A percentile compares a stretch with the other conserved stretches of the same genome.
Evolutionary conservation across 2,329 filamentous ascomycete genomes (phyloP).

Genomic region (Bipolaris gigantea): DNA sequence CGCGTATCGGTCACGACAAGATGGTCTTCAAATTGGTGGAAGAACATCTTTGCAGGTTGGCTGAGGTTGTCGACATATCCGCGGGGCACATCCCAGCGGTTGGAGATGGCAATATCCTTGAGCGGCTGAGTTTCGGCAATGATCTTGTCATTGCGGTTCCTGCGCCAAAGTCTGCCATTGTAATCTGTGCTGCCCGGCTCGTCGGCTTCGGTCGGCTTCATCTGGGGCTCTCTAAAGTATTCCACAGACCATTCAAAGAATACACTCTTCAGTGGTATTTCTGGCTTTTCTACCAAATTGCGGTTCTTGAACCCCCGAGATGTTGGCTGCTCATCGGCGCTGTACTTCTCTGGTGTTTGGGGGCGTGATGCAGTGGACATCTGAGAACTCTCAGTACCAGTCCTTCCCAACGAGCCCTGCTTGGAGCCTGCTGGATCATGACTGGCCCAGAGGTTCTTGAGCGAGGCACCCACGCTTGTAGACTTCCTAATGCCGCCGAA

Average conservation of each 20-base stretch:
- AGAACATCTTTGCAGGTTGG: constrained; percentile 89
- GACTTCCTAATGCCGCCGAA: constrained; percentile 63
- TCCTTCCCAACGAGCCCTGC: constrained; percentile 42
- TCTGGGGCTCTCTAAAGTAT: constrained; percentile 97
- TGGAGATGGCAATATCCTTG: constrained; percentile 82
- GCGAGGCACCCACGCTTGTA: constrained; percentile 65
- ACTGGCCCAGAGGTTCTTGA: constrained; percentile 61
- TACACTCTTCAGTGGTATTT: constrained; percentile 75
- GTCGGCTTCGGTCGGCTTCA: constrained; percentile 94
- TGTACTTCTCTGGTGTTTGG: constrained; percentile 64
- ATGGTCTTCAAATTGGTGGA: constrained; percentile 97
- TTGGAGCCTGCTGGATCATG: constrained; percentile 35
- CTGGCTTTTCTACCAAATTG: constrained; percentile 60
- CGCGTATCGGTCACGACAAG: constrained; percentile 90
- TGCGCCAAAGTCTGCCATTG: constrained; percentile 89
- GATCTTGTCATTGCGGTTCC: constrained; percentile 89
- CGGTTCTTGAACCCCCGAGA: constrained; percentile 73
- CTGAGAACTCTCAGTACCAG: constrained; percentile 61
- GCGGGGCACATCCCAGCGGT: constrained; percentile 82
- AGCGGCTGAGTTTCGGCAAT: constrained; percentile 90
- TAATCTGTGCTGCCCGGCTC: constrained; percentile 96
- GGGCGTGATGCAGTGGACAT: constrained; percentile 72
- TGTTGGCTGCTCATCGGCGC: constrained; percentile 75
- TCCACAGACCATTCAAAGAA: constrained; percentile 95
- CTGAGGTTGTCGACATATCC: constrained; percentile 86